phyloP scores from a whole-genome alignment of 139 green algal genomes.

The Haematococcus sp. region DNA sequence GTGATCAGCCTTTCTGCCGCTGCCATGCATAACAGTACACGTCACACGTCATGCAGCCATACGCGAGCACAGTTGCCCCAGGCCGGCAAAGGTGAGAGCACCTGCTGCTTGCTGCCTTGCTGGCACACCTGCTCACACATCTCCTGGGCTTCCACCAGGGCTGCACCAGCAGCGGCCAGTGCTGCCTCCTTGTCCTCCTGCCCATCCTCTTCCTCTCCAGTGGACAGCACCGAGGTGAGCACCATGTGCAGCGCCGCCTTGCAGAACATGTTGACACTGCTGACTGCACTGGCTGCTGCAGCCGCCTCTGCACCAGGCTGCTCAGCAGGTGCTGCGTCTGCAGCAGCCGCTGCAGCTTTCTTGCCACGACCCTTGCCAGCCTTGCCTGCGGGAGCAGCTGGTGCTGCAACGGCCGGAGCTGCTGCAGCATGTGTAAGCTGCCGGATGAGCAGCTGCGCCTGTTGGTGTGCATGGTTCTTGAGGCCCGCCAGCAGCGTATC shows the following conservation, averaged over 20 bases:
- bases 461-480: constrained; percentile 10
- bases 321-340: no score
- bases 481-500: constrained; percentile 26
- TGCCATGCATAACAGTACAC: no score
- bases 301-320: no score
- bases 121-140: constrained; percentile 21
- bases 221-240: neutral
- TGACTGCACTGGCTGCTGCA: no score
- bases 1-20: no score
- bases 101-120: no score
- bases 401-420: neutral
- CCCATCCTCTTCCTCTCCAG: neutral
- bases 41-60: no score
- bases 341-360: neutral
- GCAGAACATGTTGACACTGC: constrained; percentile 20
- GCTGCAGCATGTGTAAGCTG: neutral
- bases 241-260: constrained; percentile 33
- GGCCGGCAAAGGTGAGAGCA: no score
- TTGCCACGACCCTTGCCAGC: neutral
- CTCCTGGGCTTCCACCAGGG: constrained; percentile 17
- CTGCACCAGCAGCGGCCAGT: neutral
- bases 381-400: neutral
- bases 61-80: no score
- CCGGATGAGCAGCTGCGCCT: neutral
- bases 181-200: constrained; percentile 1